Evolutionary conservation across 495 filamentous ascomycete genomes (phyloP), one percentile per base, ranked within the genome.

Genomic region (Patellaria atrata): DNA sequence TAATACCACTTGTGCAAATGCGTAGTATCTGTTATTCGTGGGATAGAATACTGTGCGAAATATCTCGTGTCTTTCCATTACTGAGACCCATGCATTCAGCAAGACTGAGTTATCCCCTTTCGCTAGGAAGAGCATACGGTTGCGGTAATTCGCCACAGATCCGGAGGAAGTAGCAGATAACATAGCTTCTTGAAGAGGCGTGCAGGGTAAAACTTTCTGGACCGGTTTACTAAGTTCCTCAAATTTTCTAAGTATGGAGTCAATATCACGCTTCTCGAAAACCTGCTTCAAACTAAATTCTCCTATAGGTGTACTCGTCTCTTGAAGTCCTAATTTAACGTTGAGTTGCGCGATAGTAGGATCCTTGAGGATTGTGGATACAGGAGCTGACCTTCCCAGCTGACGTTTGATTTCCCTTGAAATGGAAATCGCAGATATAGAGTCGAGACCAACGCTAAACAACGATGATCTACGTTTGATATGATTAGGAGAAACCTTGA

Each of bases 181-280:
- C 79, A 87, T 89, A 6, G 72, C 76, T 54, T 85, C 77, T 45
- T 91, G 82, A 1, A 91, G 53, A 2, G 82, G 77, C 3, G 82
- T 86, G 45, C 82, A 89, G 15, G 82, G 82, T 10, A 82, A 56
- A 17, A 89, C 62, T 16, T 52, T 55, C 27, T 68, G 44, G 4
- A 79, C 59, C 0, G 37, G 33, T 10, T 50, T 48, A 2, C 61
- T 60, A 5, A 43, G 25, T 2, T 47, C 17, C 2, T 35, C 22
- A 30, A 71, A 60, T 5, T 45, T 48, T 3, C 1, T 23, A 12
- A 22, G 6, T 9, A 23, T 22, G 17, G 19, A 8, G 1, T 10
- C 2, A 11, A 5, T 14, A 5, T 8, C 18, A 30, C 14, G 4
- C 10, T 27, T 11, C 22, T 30, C 14, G 14, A 30, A 19, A n/a